phyloP scores from a whole-genome alignment of 306 rosid species.

The Phaseolus lunatus region DNA sequence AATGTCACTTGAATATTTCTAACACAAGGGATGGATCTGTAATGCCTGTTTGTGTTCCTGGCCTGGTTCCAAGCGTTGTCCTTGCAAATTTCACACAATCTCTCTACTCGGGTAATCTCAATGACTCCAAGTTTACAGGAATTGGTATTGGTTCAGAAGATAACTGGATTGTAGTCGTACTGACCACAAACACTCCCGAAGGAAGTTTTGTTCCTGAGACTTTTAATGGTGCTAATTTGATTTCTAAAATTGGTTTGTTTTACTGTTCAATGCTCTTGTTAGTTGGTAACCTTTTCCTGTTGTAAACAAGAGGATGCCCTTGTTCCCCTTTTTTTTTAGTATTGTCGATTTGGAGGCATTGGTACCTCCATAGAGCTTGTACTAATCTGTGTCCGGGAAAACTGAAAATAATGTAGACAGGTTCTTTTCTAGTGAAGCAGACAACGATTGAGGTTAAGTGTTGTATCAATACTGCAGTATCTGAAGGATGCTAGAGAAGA shows the following conservation, averaged over 20 bases:
- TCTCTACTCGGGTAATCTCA: slow-evolving; percentile 72
- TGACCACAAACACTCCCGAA: slow-evolving; percentile 75
- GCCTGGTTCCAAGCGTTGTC: slow-evolving; percentile 65
- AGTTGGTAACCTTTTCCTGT: slow-evolving; percentile 51
- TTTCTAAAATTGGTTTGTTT: slow-evolving; percentile 52
- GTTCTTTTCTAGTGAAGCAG: slow-evolving; percentile 29
- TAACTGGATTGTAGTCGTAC: slow-evolving; percentile 81
- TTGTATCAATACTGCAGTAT: slow-evolving; percentile 36
- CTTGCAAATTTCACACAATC: slow-evolving; percentile 82
- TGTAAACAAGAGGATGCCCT: slow-evolving; percentile 51
- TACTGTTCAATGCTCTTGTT: slow-evolving; percentile 55
- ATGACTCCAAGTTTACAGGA: slow-evolving; percentile 77
- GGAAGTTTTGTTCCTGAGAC: slow-evolving; percentile 73
- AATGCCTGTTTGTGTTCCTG: slow-evolving; percentile 90
- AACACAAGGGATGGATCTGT: slow-evolving; percentile 81
- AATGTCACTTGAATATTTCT: slow-evolving; percentile 83
- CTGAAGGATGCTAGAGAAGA: slow-evolving; percentile 41
- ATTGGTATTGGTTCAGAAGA: slow-evolving; percentile 80
- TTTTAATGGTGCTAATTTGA: slow-evolving; percentile 47
- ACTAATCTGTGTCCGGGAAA: neutral
- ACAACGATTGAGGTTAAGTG: slow-evolving; percentile 23
- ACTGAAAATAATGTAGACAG: slow-evolving; percentile 25
- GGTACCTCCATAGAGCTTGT: slow-evolving; percentile 4
- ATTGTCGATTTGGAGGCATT: slow-evolving; percentile 38
- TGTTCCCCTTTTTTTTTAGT: neutral